Base-by-base conservation (phyloP, 2,329 filamentous ascomycete species). In the Pseudovirgaria hyperparasitica region DNA sequence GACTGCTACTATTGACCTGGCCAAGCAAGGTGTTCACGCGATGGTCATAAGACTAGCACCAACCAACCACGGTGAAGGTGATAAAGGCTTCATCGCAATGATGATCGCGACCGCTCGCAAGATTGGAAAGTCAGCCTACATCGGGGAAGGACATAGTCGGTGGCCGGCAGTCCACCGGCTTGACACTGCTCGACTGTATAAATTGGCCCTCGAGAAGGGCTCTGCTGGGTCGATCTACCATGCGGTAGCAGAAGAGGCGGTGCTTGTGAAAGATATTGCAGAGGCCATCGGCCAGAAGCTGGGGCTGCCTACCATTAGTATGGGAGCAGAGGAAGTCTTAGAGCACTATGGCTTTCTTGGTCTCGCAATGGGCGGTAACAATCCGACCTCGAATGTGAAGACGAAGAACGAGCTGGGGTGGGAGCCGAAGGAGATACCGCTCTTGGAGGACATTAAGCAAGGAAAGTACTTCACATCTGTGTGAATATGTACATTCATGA, bases 151-250 rank as follows among this genome's bases (percentile, higher is more conserved):
- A 0, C 25, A 35, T 2, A 47, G 51, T 26, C 40, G 40, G n/a
- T 59, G 55, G 50, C 44, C 48, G 5, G 52, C 53, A 4, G 46
- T 46, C 7, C 52, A 61, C 32, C 41, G 48, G 5, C 28, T 33
- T 9, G 60, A 63, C 30, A 52, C 56, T 2, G 60, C 57, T 0
- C 23, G 23, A 16, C 22, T 55, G 5, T 59, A 45, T 26, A 43
- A 55, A 4, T 40, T 59, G 14, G 52, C 46, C 1, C 26, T 57
- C n/a, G 56, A 60, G 33, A 54, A 54, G 30, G 57, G 43, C 2
- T 25, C 20, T 6, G 38, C 52, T 3, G 55, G 57, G 0, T 35
- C 43, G 3, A 39, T 41, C 3, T 58, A 48, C 29, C 55, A 63
- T 36, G 52, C 45, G 7, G 44, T 52, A 12, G 52, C 36, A 0